These are phyloP conservation scores for Turnera subulata DNA, from an alignment of 345 rosid species.

Conservation along the genomic window DNA sequence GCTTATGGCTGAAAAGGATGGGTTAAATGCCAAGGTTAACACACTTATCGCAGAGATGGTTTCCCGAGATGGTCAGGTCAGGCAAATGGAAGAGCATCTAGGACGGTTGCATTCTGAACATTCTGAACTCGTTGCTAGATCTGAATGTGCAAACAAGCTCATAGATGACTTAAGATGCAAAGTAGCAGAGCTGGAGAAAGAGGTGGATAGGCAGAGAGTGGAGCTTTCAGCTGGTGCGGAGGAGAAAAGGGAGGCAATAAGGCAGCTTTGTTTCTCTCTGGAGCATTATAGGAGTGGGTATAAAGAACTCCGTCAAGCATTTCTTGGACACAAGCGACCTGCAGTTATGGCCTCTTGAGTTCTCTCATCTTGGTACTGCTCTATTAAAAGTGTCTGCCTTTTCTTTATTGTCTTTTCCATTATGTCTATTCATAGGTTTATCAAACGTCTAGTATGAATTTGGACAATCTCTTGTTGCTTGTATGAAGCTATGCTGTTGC, in stretches of 20 bases:
- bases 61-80: constrained; percentile 33
- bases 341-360: constrained; percentile 36
- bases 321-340: constrained; percentile 35
- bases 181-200: constrained; percentile 35
- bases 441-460: too few species aligned
- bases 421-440: too few species aligned
- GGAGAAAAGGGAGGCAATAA: constrained; percentile 79
- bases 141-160: constrained; percentile 23
- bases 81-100: constrained; percentile 45
- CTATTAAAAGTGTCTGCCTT: background rate
- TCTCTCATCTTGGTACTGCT: background rate
- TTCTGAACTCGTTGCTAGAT: constrained; percentile 29
- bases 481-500: too few species aligned
- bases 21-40: constrained; percentile 23
- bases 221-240: constrained; percentile 53
- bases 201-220: constrained; percentile 38
- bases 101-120: constrained; percentile 48
- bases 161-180: constrained; percentile 33
- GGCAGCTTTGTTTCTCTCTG: constrained; percentile 79
- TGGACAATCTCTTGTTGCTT: too few species aligned
- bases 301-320: constrained; percentile 45
- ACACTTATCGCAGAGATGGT: constrained; percentile 34
- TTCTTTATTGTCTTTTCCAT: constrained; percentile 2
- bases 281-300: constrained; percentile 77
- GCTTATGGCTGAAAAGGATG: constrained; percentile 36